Evolutionary conservation across 768 basidiomycete species (phyloP).

Genomic region (Naganishia vaughanmartiniae): DNA sequence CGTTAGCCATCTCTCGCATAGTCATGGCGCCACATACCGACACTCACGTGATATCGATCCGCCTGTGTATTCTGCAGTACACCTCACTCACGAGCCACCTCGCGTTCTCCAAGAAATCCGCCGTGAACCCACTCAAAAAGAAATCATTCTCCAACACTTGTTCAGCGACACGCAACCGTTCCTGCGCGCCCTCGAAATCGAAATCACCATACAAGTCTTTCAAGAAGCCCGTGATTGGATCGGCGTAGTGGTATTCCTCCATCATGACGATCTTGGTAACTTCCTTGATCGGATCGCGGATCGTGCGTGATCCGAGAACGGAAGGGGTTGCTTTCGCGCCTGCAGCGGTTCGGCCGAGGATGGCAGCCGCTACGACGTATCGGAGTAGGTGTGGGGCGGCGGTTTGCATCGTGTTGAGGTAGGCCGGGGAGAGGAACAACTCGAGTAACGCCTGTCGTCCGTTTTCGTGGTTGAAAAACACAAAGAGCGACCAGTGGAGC

Average conservation of each 20-base stretch:
- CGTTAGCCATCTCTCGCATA: too few species aligned
- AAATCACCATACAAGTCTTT: conserved; percentile 93
- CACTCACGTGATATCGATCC: conserved; percentile 55
- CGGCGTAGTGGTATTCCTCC: conserved; percentile 93
- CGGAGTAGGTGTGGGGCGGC: conserved; percentile 90
- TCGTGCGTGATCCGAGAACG: conserved; percentile 59
- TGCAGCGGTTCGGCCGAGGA: conserved; percentile 69
- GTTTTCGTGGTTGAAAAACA: conserved; percentile 94
- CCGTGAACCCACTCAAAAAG: conserved; percentile 84
- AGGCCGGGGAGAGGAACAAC: conserved; percentile 91
- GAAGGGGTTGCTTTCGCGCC: conserved; percentile 49
- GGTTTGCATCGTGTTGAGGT: conserved; percentile 98
- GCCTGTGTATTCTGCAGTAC: conserved; percentile 92
- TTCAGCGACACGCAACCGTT: conserved; percentile 65
- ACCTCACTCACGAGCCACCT: conserved; percentile 94
- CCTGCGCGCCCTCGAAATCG: conserved; percentile 91
- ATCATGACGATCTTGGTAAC: conserved; percentile 89
- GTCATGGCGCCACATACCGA: too few species aligned
- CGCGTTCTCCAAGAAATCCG: conserved; percentile 95
- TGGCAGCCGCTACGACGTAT: conserved; percentile 87
- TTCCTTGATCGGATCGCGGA: conserved; percentile 83
- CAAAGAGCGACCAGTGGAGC: conserved; percentile 95
- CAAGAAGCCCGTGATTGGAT: conserved; percentile 88
- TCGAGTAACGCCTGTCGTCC: conserved; percentile 89
- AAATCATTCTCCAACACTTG: conserved; percentile 85